These are phyloP conservation scores for Beauveria sp. DNA, from an alignment of 2,329 filamentous ascomycete species.

Conservation along the genomic window DNA sequence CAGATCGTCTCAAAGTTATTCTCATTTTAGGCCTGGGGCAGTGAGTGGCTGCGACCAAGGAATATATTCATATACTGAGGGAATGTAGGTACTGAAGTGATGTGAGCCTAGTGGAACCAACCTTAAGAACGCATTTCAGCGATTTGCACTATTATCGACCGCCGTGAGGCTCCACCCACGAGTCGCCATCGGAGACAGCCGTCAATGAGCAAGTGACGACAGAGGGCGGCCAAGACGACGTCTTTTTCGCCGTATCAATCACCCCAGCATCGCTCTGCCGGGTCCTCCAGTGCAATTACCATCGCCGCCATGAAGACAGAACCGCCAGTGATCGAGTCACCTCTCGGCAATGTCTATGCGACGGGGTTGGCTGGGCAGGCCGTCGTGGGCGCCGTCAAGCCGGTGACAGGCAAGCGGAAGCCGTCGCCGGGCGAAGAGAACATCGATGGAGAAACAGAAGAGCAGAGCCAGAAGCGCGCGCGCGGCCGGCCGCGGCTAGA, in stretches of 20 bases:
- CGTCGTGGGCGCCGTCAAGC: neutral
- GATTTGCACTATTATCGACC: no score
- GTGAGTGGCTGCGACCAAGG: no score
- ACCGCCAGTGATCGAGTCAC: neutral
- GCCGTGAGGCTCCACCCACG: neutral
- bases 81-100: no score
- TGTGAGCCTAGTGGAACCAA: no score
- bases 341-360: neutral
- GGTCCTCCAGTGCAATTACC: neutral
- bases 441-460: constrained; percentile 26
- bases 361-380: neutral
- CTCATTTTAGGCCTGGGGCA: no score
- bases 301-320: constrained; percentile 3
- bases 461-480: constrained; percentile 49
- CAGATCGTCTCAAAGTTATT: no score
- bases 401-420: constrained; percentile 16
- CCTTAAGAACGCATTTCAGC: no score
- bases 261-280: neutral
- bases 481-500: constrained; percentile 70
- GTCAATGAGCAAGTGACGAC: neutral
- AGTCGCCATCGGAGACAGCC: neutral
- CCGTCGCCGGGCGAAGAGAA: constrained; percentile 14
- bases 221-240: neutral
- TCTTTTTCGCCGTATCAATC: neutral
- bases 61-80: no score